Evolutionary conservation across 805 yeast species (phyloP).

Genomic region (Groenewaldozyma salmanticensis): DNA sequence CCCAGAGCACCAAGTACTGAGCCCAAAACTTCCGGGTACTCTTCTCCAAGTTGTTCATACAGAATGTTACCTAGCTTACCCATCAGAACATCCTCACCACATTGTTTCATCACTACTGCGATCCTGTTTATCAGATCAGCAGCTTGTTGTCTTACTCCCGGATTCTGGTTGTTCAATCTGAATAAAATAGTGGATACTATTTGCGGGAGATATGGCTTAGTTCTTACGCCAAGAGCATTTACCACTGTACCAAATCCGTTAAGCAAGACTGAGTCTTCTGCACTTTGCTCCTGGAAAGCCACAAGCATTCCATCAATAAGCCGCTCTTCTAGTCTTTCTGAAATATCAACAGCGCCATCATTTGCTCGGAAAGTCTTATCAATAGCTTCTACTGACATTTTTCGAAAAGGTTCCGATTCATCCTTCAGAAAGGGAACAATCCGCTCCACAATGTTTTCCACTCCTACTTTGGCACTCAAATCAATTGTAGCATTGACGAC

Average conservation of each 20-base stretch:
- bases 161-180: constrained; percentile 59
- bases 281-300: constrained; percentile 72
- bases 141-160: constrained; percentile 72
- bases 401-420: constrained; percentile 69
- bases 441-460: constrained; percentile 46
- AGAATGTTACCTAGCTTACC: constrained; percentile 63
- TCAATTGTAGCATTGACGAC: constrained; percentile 67
- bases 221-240: constrained; percentile 49
- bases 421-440: constrained; percentile 59
- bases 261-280: constrained; percentile 45
- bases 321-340: constrained; percentile 49
- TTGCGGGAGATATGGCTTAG: constrained; percentile 62
- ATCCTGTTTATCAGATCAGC: constrained; percentile 63
- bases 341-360: constrained; percentile 40
- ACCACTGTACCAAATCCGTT: constrained; percentile 57
- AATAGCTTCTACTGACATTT: constrained; percentile 67
- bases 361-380: constrained; percentile 39
- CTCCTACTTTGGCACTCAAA: constrained; percentile 60
- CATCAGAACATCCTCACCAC: constrained; percentile 55
- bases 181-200: constrained; percentile 64
- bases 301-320: constrained; percentile 67
- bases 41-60: constrained; percentile 90
- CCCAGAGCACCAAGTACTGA: constrained; percentile 67
- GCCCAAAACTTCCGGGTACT: constrained; percentile 86
- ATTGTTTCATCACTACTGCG: constrained; percentile 54